Conservation (phyloP, 441 rosid genomes). For the Populus hybrid region DNA sequence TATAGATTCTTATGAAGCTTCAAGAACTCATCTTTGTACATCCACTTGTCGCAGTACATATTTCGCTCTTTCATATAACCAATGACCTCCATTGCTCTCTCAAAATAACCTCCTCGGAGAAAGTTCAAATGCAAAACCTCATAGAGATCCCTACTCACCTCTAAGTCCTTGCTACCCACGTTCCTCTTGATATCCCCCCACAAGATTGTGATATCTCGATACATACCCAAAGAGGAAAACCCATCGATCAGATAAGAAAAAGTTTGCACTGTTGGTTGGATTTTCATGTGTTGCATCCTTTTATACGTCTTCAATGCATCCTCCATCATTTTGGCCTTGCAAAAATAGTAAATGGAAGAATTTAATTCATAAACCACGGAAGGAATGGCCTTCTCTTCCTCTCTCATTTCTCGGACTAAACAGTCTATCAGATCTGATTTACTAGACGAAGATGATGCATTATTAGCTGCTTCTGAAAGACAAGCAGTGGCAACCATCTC, state of each 20-base stretch:
- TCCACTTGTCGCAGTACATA: constrained; percentile 49
- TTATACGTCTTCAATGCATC: constrained; percentile 58
- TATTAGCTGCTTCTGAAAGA: constrained; percentile 26
- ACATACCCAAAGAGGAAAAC: constrained; percentile 60
- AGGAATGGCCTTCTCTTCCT: constrained; percentile 31
- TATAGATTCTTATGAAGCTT: constrained; percentile 76
- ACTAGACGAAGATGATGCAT: constrained; percentile 14
- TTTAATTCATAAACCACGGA: constrained; percentile 55
- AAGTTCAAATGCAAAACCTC: constrained; percentile 66
- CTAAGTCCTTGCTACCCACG: constrained; percentile 32
- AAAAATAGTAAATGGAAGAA: constrained; percentile 74
- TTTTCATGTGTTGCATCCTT: constrained; percentile 49
- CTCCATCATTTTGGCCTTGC: constrained; percentile 75
- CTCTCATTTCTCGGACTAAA: constrained; percentile 40
- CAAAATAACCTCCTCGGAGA: constrained; percentile 85
- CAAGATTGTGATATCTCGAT: constrained; percentile 56
- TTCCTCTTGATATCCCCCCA: constrained; percentile 83
- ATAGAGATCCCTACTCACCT: constrained; percentile 55
- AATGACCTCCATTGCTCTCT: constrained; percentile 77
- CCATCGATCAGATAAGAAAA: constrained; percentile 49
- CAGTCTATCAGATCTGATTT: constrained; percentile 37
- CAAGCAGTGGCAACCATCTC: constrained; percentile 23
- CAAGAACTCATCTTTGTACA: constrained; percentile 61
- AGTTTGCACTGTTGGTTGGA: constrained; percentile 53
- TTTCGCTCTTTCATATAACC: constrained; percentile 46